A percentile compares a stretch with the other conserved stretches of the same genome.
phyloP scores from a whole-genome alignment of 73 alveolate genomes.

The Uronychia binucleata region DNA sequence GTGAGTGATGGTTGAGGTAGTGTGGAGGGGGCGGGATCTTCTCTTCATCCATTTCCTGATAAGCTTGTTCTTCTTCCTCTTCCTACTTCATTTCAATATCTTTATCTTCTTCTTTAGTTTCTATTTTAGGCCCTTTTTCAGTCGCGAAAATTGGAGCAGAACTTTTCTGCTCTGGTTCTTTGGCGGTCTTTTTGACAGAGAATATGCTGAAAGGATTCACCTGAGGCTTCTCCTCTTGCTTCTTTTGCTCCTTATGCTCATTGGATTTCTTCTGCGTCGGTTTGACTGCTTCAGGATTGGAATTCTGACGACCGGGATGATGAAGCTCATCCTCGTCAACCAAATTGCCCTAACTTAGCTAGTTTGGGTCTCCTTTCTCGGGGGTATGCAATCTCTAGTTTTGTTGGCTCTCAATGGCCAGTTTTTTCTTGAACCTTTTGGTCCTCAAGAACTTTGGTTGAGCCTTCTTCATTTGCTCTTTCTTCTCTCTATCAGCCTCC shows the following conservation, averaged over 20 bases:
- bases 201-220: not conserved
- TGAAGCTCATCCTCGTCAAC: not conserved
- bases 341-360: too few species aligned
- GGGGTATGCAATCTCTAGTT: not conserved
- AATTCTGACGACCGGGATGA: not conserved
- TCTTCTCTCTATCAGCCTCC: slow-evolving; percentile 13
- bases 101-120: not conserved
- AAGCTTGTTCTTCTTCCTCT: not conserved
- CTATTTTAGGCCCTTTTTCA: not conserved
- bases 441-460: not conserved
- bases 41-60: too few species aligned
- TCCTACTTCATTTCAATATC: not conserved
- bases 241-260: not conserved
- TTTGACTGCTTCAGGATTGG: not conserved
- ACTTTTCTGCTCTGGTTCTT: not conserved
- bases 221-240: not conserved
- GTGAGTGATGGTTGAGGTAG: too few species aligned
- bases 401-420: not conserved
- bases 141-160: not conserved
- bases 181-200: not conserved
- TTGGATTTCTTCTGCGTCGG: not conserved
- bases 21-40: too few species aligned
- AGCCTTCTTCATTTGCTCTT: not conserved
- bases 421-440: not conserved
- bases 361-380: too few species aligned